Percentiles rank a stretch among this genome's conserved stretches.
phyloP scores from a whole-genome alignment of 2,329 filamentous ascomycete genomes.

The Gaeumannomyces sp. region DNA sequence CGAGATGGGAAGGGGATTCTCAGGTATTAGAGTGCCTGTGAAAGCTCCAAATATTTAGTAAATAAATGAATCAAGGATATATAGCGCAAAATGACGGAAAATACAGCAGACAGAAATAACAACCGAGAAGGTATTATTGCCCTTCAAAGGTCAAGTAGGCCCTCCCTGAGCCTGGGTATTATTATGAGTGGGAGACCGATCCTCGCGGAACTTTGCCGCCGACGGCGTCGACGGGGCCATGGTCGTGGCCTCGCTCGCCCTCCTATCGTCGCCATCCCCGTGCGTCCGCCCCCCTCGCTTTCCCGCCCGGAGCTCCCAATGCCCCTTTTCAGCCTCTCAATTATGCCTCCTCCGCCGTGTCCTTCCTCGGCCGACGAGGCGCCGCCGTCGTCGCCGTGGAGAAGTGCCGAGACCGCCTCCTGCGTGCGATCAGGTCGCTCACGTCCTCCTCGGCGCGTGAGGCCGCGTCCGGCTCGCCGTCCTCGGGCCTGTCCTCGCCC shows the following conservation, averaged over 20 bases:
- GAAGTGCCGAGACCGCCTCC: not conserved
- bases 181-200: not conserved
- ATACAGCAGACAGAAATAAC: not conserved
- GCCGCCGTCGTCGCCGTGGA: not conserved
- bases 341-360: not conserved
- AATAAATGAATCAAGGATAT: not conserved
- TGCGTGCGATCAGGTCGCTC: not conserved
- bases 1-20: no score
- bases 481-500: not conserved
- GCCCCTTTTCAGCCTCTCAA: not conserved
- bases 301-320: not conserved
- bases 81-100: not conserved
- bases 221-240: not conserved
- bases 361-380: not conserved
- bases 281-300: not conserved
- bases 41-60: not conserved
- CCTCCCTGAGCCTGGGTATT: not conserved
- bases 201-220: not conserved
- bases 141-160: not conserved
- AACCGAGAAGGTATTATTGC: not conserved
- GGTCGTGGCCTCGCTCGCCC: not conserved
- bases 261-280: not conserved
- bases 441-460: not conserved
- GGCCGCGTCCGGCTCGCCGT: not conserved
- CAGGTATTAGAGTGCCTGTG: no score